Evolutionary conservation across 805 yeast genomes (phyloP).

Genomic region (Isabelozyma pseudorhagii): DNA sequence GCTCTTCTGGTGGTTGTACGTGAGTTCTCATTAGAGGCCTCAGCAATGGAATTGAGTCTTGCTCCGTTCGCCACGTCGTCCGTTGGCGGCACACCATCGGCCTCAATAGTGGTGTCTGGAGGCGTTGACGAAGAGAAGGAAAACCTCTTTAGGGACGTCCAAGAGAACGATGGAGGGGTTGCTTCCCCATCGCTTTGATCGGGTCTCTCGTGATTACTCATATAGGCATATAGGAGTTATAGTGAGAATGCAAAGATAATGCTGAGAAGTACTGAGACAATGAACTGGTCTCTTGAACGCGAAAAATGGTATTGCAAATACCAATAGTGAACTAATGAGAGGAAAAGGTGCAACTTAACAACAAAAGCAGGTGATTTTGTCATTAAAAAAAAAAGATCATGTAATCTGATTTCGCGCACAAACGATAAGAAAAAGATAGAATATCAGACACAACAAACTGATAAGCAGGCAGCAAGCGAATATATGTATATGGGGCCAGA

Average conservation of each 20-base stretch:
- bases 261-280: too few species aligned
- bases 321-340: too few species aligned
- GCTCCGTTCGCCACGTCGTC: background rate
- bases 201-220: background rate
- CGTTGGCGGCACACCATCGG: background rate
- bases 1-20: constrained; percentile 1
- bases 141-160: background rate
- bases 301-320: too few species aligned
- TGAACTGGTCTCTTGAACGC: too few species aligned
- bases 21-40: constrained; percentile 9
- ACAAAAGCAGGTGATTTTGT: too few species aligned
- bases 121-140: constrained; percentile 1
- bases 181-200: background rate
- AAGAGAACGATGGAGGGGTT: background rate
- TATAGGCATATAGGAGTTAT: background rate
- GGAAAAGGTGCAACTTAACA: too few species aligned
- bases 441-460: background rate
- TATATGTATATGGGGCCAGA: constrained; percentile 13
- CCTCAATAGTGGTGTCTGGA: background rate
- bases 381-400: too few species aligned
- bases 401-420: background rate
- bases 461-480: background rate
- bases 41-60: constrained; percentile 4
- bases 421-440: background rate
- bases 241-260: too few species aligned